Base-by-base conservation (phyloP, 2,329 filamentous ascomycete genomes). In the Colletotrichum kahawae region DNA sequence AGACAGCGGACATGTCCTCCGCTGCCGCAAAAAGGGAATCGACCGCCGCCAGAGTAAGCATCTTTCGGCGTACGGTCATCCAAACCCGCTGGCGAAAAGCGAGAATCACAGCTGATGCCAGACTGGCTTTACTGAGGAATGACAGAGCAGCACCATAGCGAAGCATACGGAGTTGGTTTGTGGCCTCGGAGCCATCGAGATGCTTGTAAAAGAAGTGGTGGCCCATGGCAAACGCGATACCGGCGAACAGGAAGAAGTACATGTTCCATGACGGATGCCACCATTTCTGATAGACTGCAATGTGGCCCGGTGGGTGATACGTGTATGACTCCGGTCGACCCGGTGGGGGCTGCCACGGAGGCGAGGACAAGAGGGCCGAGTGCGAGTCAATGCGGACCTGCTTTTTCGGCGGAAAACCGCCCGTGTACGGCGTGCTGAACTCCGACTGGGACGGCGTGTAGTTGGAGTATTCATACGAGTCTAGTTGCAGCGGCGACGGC, bases 221-320 rank as follows among this genome's bases (percentile, higher is more conserved):
- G 24, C 81, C 80, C 7, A 83, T 62, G 8, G 84, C 81, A 56
- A 81, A 82, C 56, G 78, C 56, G 21, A 84, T 56, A 12, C 83
- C 82, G 21, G 81, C 78, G 21, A 82, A 18, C 60, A 85, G 81
- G 65, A 84, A 79, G 29, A 81, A 57, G 66, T 83, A 82, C 83
- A 85, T 85, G 59, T 79, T 78, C 74, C 81, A 83, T 2, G 82
- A 80, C 5, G 83, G 78, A 21, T 82, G 83, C 85, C 84, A 87
- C 72, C 84, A 78, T 43, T 6, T 67, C 54, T 68, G 69, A 70
- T 60, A 76, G 51, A n/a, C 60, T 7, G 34, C 34, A 27, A 74
- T 51, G 29, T 65, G 60, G 16, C 68, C 57, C 21, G 74, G 71
- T 14, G 74, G 71, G 12, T 76, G 64, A 24, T 76, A 75, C 5